Evolutionary conservation across 2,329 filamentous ascomycete genomes (phyloP), one percentile per base, ranked within the genome.

Genomic region (Ophiognomonia clavigignenti-juglandacearum): DNA sequence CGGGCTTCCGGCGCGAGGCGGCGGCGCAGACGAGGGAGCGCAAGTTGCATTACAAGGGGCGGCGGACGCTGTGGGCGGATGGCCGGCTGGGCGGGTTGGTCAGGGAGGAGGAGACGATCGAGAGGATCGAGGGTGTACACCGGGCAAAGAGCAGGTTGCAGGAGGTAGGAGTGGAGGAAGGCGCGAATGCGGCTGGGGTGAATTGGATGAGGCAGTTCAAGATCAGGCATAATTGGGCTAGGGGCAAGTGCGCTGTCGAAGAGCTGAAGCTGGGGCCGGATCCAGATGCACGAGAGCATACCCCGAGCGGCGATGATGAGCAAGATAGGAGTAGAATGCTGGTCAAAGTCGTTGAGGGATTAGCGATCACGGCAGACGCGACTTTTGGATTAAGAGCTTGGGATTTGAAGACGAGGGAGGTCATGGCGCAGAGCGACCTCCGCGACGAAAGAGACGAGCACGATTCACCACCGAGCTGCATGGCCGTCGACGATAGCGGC

Each of bases 181-280:
- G 24, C 14, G 23, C 42, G 8, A 45, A n/a, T n/a, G n/a, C n/a
- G n/a, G n/a, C n/a, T n/a, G n/a, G 37, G n/a, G 73, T 85, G 19
- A 80, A 93, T 60, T 96, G 91, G 91, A 95, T 95, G 70, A 78
- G 80, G 52, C 86, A 93, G 58, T 97, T 95, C 66, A 88, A 85
- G 59, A 73, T 96, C 41, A 78, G 88, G 38, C 86, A 96, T 62
- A 97, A 97, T 67, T 97, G 93, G 93, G 80, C 86, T 1, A 80
- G 77, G 52, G 93, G 92, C 1, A 83, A 80, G 55, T 95, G 89
- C 58, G 85, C 80, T 31, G 81, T 96, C 11, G 83, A 86, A 29
- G 87, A 95, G 64, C 78, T 96, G 24, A 74, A 69, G 74, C 44
- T 69, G 53, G 47, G 59, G 26, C 39, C 48, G 16, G 46, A 48